A percentile compares a stretch with the other conserved stretches of the same genome.
phyloP scores from a whole-genome alignment of 1,139 yeast species.

The Taphrina sp. region DNA sequence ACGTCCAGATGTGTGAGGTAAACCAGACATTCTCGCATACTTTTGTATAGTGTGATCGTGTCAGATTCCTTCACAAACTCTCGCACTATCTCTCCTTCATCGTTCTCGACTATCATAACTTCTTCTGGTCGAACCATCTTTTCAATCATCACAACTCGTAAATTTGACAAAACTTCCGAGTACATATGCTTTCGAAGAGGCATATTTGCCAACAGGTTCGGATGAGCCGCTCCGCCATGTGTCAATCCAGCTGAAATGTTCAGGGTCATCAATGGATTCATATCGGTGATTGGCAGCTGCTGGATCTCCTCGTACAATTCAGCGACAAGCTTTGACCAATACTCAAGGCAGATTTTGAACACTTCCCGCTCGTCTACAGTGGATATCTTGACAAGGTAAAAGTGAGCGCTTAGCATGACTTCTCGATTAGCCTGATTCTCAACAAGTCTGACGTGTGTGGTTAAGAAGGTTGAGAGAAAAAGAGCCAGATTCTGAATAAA shows the following conservation, averaged over 20 bases:
- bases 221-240: conserved; percentile 82
- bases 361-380: conserved; percentile 93
- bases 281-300: conserved; percentile 65
- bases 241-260: conserved; percentile 49
- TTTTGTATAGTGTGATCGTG: conserved; percentile 89
- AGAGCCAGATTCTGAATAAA: conserved; percentile 93
- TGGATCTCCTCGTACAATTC: conserved; percentile 83
- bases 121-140: conserved; percentile 99
- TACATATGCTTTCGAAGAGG: conserved; percentile 86
- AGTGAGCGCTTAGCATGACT: conserved; percentile 67
- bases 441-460: conserved; percentile 70
- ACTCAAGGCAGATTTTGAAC: conserved; percentile 90
- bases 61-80: conserved; percentile 96
- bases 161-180: conserved; percentile 67
- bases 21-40: conserved; percentile 92
- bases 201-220: conserved; percentile 67
- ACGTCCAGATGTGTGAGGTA: conserved; percentile 94
- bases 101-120: conserved; percentile 82
- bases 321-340: conserved; percentile 82
- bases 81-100: conserved; percentile 97
- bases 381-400: conserved; percentile 78
- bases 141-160: conserved; percentile 88
- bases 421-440: conserved; percentile 65
- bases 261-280: conserved; percentile 73
- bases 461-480: conserved; percentile 80